Evolutionary conservation across 148 eudicot species (phyloP), one percentile per base, ranked within the genome.

Genomic region (Diospyros kaki): DNA sequence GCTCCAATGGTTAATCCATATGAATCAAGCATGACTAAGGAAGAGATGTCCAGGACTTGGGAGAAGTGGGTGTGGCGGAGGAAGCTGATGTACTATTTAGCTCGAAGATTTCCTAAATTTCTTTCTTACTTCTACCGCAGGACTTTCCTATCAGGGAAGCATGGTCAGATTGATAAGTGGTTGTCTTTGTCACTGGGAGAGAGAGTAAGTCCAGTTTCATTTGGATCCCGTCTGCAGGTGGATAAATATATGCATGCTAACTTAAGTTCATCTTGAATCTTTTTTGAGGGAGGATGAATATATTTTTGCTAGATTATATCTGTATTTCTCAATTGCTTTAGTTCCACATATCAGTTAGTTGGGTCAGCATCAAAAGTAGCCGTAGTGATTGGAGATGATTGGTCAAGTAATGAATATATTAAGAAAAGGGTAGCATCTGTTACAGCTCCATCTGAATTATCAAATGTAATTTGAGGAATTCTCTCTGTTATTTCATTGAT

Each of bases 1-100:
- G 87, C 93, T 76, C 98, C 98, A 55, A 84, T 92, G 81, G 80
- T 92, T 54, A 94, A 90, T 84, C 98, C 98, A 43, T 94, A 94
- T 78, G 96, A 92, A 45, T 66, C 91, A 1, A 83, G 88, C 81
- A 90, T 94, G 98, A 90, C 90, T 6, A 92, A 81, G 83, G 94
- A 94, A 83, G 98, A 94, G 87, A 84, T 76, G 80, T 84, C 86
- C 44, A 82, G 71, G 73, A 87, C 87, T 48, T 92, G 97, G 98
- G 92, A 83, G 63, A 87, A 81, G 58, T 94, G 97, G 98, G 85
- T 78, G n/a, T 73, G 83, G 56, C 82, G 84, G 77, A 89, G 96
- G 84, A 94, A 81, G 71, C 60, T 92, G 46, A 89, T 86, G 93
- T 89, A 76, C 80, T 84, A 79, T 82, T 77, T 91, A 64, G 96